Conservation (phyloP, 2,329 filamentous ascomycete genomes). For the Periconia sp. region DNA sequence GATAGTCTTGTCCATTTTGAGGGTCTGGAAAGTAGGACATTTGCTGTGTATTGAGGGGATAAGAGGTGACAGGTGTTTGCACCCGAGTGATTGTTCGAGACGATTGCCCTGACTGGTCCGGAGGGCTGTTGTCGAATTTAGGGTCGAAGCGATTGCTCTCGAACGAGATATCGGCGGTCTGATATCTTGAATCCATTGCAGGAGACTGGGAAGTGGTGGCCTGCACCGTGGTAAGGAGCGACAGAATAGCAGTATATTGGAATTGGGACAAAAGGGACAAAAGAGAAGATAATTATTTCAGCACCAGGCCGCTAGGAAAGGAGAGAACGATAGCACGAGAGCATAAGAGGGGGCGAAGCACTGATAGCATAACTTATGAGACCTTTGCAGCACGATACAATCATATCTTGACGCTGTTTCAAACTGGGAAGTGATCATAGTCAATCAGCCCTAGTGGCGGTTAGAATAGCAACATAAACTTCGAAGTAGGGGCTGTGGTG, state of each 20-base stretch:
- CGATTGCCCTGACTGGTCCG: constrained; percentile 25
- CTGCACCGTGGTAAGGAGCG: constrained; percentile 37
- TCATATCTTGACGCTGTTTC: constrained; percentile 33
- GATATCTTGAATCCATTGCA: constrained; percentile 39
- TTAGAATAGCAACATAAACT: constrained; percentile 27
- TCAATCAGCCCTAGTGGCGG: constrained; percentile 27
- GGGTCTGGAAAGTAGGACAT: constrained; percentile 27
- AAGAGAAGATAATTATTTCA: constrained; percentile 23
- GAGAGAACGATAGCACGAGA: constrained; percentile 20
- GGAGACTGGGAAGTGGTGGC: constrained; percentile 31
- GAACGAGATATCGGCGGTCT: constrained; percentile 32
- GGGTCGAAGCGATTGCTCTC: constrained; percentile 23
- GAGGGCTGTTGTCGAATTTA: constrained; percentile 21
- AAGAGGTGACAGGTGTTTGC: constrained; percentile 29
- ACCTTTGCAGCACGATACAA: constrained; percentile 20
- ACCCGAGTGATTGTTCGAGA: constrained; percentile 38
- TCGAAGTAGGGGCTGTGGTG: constrained; percentile 29
- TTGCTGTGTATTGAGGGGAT: constrained; percentile 15
- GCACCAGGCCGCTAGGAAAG: constrained; percentile 30
- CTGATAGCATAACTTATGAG: constrained; percentile 29
- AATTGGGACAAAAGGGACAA: constrained; percentile 21
- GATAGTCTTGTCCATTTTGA: constrained; percentile 32
- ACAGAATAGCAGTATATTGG: constrained; percentile 6
- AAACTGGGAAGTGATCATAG: constrained; percentile 28
- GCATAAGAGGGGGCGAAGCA: constrained; percentile 25